phyloP scores from a whole-genome alignment of 805 yeast genomes.

The Wickerhamomyces subpelliculosus region DNA sequence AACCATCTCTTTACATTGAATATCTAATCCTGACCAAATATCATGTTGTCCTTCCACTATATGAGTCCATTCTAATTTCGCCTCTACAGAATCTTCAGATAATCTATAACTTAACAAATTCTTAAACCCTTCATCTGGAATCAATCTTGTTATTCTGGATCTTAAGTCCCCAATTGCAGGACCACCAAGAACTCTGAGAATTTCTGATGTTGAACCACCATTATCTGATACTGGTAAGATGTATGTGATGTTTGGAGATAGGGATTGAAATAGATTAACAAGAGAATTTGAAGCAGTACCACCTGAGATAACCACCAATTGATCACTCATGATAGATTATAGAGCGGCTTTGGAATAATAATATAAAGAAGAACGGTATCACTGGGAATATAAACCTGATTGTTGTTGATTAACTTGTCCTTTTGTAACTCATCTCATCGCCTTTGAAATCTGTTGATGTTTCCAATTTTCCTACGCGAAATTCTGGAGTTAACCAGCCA shows the following conservation, averaged over 20 bases:
- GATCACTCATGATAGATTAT: neutral
- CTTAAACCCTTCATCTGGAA: slow-evolving; percentile 43
- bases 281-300: slow-evolving; percentile 86
- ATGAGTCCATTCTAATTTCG: slow-evolving; percentile 66
- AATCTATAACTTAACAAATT: slow-evolving; percentile 42
- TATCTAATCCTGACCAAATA: slow-evolving; percentile 56
- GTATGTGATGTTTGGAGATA: slow-evolving; percentile 45
- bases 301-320: slow-evolving; percentile 49
- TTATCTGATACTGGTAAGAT: slow-evolving; percentile 84
- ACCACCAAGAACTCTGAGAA: slow-evolving; percentile 81
- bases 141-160: slow-evolving; percentile 69
- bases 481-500: no score
- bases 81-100: slow-evolving; percentile 38
- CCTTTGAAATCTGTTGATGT: no score
- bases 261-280: slow-evolving; percentile 45
- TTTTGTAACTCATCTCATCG: no score
- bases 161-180: slow-evolving; percentile 94
- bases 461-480: no score
- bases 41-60: slow-evolving; percentile 75
- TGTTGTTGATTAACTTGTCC: no score
- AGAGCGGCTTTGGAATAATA: no score
- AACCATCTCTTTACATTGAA: slow-evolving; percentile 59
- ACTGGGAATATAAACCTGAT: no score
- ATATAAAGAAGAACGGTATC: neutral
- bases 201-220: slow-evolving; percentile 92